A percentile compares a stretch with the other conserved stretches of the same genome.
These are phyloP conservation scores for Arachnomyces sp. DNA, from an alignment of 2,329 filamentous ascomycete genomes.

Conservation along the genomic window DNA sequence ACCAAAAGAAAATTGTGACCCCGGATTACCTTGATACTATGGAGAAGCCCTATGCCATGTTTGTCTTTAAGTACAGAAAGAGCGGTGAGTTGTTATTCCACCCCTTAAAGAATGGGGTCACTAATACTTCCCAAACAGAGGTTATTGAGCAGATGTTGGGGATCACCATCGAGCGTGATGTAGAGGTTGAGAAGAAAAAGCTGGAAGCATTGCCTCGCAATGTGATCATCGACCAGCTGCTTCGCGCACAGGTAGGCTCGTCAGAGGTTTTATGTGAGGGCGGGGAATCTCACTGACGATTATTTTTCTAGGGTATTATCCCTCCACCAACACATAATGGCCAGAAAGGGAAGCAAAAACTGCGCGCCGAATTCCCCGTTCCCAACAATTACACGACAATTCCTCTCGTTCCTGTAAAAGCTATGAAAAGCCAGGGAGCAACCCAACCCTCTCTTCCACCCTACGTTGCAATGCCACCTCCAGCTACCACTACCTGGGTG, in stretches of 20 bases:
- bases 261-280: no score
- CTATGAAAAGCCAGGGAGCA: no score
- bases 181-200: conserved; percentile 14
- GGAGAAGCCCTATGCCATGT: conserved; percentile 24
- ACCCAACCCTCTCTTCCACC: no score
- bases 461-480: no score
- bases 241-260: conserved; percentile 12
- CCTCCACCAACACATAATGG: no score
- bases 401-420: no score
- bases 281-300: no score
- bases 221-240: conserved; percentile 16
- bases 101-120: neutral
- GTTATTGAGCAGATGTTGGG: conserved; percentile 12
- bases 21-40: conserved; percentile 23
- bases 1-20: conserved; percentile 20
- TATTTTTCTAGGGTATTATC: conserved; percentile 5
- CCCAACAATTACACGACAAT: no score
- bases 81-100: conserved; percentile 8
- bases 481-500: no score
- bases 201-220: conserved; percentile 12
- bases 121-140: conserved; percentile 6
- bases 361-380: no score
- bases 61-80: conserved; percentile 25
- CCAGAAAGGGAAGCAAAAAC: no score
- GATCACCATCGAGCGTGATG: conserved; percentile 10